Percentiles rank a stretch among this genome's conserved stretches.
These are phyloP conservation scores for Saccharum hybrid DNA, from an alignment of 202 grass and related monocot species.

Conservation along the genomic window DNA sequence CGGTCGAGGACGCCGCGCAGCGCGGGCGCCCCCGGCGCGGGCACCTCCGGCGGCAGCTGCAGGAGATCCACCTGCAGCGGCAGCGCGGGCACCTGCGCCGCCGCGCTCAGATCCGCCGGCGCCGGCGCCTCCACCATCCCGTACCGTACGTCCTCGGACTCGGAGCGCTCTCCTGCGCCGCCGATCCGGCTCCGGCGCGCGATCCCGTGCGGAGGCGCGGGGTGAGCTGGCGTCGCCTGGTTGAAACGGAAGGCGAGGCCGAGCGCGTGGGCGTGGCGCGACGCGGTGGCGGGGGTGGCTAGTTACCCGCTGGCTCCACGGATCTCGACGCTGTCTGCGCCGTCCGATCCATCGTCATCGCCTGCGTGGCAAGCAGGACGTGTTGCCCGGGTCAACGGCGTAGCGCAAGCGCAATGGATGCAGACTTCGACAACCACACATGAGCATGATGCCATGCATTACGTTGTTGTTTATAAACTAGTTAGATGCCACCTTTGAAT, in stretches of 20 bases:
- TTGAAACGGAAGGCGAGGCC: conserved; percentile 7
- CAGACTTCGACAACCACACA: conserved; percentile 8
- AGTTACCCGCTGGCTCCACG: conserved; percentile 14
- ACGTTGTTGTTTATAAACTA: not conserved
- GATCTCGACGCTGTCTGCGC: not conserved
- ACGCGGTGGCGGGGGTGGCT: not conserved
- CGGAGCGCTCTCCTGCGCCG: not conserved
- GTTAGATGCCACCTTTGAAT: not conserved
- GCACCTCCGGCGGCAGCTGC: conserved; percentile 85
- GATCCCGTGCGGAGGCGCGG: not conserved
- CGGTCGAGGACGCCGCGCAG: conserved; percentile 68
- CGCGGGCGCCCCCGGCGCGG: conserved; percentile 62
- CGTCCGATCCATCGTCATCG: conserved; percentile 19
- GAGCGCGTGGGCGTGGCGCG: conserved; percentile 16
- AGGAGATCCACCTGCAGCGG: conserved; percentile 67
- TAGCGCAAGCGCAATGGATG: not conserved
- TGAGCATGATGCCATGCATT: conserved; percentile 10
- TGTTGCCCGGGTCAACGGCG: conserved; percentile 39
- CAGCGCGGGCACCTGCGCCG: conserved; percentile 43
- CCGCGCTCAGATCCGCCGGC: conserved; percentile 53
- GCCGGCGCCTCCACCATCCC: not conserved
- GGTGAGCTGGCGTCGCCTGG: not conserved
- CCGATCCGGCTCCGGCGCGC: too few relatives aligned
- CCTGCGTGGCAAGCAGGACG: conserved; percentile 11
- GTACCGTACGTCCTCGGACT: not conserved